Evolutionary conservation across 345 rosid genomes (phyloP), one percentile per base, ranked within the genome.

Genomic region (Hibiscus trionum): DNA sequence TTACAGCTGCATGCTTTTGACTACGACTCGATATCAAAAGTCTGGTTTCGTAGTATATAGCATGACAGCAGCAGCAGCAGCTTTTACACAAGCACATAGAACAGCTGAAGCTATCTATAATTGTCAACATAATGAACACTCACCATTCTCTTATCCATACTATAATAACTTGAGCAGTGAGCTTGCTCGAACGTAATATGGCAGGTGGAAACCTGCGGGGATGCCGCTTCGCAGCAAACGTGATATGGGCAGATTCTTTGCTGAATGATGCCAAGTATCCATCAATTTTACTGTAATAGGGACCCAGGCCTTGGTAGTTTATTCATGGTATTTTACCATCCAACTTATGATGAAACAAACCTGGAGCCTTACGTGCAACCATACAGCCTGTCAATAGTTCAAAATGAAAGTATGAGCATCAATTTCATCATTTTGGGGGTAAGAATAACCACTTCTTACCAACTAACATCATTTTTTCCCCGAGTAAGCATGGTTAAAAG

Each of bases 251-350:
- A 11, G 16, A 59, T 42, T 44, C 71, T 70, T 57, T 57, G 46
- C 31, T 73, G 59, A 74, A 71, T 55, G 71, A 46, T 60, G 63
- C 65, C 4, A 53, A 6, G 15, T 50, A 76, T 72, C 69, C 69
- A 62, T 75, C 47, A 11, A 33, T 24, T 39, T 61, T 58, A 60
- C 8, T 69, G 67, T 62, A 64, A 73, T n/a, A 62, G 73, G n/a
- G 59, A 53, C 39, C 64, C 70, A 65, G 80, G 72, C 64, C 49
- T 66, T 63, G 52, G 35, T 65, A 42, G 27, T 73, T 77, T 68
- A 79, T 81, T 73, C 77, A 47, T 53, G 80, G 82, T 77, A 66
- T 70, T 77, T 71, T 50, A 35, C 61, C 62, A 44, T 73, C 80
- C 79, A 57, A 31, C 71, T 72, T 29, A 19, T 16, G 47, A 61